A percentile compares a stretch with the other conserved stretches of the same genome.
phyloP scores from a whole-genome alignment of 2,329 filamentous ascomycete genomes.

The Juglanconis sp. region DNA sequence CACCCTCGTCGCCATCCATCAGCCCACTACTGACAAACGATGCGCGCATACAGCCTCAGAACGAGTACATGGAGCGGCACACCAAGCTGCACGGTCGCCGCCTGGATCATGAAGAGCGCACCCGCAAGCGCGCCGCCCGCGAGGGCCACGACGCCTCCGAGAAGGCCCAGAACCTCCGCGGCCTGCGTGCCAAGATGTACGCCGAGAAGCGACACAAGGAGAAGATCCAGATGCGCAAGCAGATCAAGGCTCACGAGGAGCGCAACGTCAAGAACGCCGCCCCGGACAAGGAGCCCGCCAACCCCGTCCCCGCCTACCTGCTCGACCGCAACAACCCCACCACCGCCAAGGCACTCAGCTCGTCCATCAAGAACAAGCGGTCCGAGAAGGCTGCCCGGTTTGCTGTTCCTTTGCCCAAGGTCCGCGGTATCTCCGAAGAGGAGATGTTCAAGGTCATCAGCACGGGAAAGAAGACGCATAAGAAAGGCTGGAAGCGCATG shows the following conservation, averaged over 20 bases:
- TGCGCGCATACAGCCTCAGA: slow-evolving; percentile 63
- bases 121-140: slow-evolving; percentile 81
- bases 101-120: slow-evolving; percentile 79
- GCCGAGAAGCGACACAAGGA: slow-evolving; percentile 92
- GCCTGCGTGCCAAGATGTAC: slow-evolving; percentile 87
- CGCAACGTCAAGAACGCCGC: slow-evolving; percentile 86
- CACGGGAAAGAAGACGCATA: slow-evolving; percentile 89
- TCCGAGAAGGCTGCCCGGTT: slow-evolving; percentile 93
- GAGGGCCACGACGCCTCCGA: slow-evolving; percentile 85
- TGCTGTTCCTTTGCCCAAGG: slow-evolving; percentile 87
- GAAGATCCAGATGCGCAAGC: slow-evolving; percentile 97
- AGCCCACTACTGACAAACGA: slow-evolving; percentile 16
- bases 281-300: slow-evolving; percentile 72
- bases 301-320: slow-evolving; percentile 87
- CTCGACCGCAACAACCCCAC: slow-evolving; percentile 68
- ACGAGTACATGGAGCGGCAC: slow-evolving; percentile 80
- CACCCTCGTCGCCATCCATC: slow-evolving; percentile 22
- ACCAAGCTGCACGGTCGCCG: slow-evolving; percentile 53
- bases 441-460: slow-evolving; percentile 89
- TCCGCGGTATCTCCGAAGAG: slow-evolving; percentile 88
- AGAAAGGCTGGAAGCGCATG: slow-evolving; percentile 65
- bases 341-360: slow-evolving; percentile 45
- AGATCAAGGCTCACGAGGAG: slow-evolving; percentile 92
- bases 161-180: slow-evolving; percentile 89
- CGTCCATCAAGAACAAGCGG: slow-evolving; percentile 93